Base-by-base conservation (phyloP, 108 stramenopile species). In the Conticribra weissflogii region DNA sequence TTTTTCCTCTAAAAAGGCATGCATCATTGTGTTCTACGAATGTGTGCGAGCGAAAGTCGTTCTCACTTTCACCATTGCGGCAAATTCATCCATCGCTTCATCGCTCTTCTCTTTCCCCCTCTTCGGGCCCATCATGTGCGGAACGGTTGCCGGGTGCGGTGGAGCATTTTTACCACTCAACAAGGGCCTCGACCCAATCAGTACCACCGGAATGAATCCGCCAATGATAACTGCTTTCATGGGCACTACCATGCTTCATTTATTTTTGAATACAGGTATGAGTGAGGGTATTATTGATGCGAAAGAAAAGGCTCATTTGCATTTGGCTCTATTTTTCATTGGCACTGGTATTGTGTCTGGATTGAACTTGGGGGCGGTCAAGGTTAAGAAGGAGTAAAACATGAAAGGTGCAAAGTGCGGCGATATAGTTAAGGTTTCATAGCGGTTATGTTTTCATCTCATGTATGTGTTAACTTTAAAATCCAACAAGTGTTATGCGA, bases 101-200 rank as follows among this genome's bases (percentile, higher is more conserved):
- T 81, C 77, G 22, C 63, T 83, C 29, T 94, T 94, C 72, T 78
- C 81, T 25, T 86, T 93, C 56, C 71, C 96, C 12, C 28, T 96
- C 12, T 96, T 93, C 63, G 96, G 93, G 50, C 96, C 96, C 8
- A 96, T 96, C 51, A 79, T 96, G 61, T 96, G 96, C 68, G 96
- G 96, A 25, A 76, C 93, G 9, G 78, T 94, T 56, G 83, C 80
- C 58, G 96, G 96, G 21, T 94, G 91, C 63, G 96, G 96, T 28
- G 96, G 93, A 9, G 89, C 87, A 25, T 96, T 96, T 60, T 41
- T 96, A 48, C 96, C 96, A 5, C 51, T 94, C 56, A 88, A 74
- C 83, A 94, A 94, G 79, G 96, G 96, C 19, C 81, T 96, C 60
- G 84, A 88, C 63, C 96, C 96, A 18, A 81, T 96, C 66, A 62